Percentiles rank a stretch among this genome's conserved stretches.
Conservation (phyloP, 805 yeast genomes). For the Yarrowia yakushimensis region DNA sequence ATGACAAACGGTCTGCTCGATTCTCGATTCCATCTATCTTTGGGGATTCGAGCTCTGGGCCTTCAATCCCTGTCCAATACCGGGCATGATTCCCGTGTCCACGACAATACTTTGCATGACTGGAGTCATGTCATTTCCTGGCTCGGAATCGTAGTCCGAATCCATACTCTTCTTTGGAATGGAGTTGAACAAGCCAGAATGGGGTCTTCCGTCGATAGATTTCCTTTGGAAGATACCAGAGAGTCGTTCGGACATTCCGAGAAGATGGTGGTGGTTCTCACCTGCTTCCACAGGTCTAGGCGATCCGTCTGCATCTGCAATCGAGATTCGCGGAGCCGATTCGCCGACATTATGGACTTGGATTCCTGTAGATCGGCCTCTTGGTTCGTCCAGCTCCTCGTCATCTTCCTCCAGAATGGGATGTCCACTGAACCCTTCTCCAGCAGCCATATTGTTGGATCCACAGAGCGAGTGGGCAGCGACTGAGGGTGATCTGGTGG, state of each 20-base stretch:
- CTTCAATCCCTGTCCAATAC: conserved; percentile 10
- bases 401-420: neutral
- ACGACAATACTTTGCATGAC: conserved; percentile 23
- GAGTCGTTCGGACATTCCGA: conserved; percentile 8
- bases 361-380: neutral
- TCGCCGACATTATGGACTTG: neutral
- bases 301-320: neutral
- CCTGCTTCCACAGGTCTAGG: neutral
- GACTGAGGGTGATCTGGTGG: neutral
- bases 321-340: neutral
- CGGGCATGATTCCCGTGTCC: conserved; percentile 20
- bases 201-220: conserved; percentile 10
- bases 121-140: conserved; percentile 3
- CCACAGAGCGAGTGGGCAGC: conserved; percentile 3
- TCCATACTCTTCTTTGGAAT: neutral
- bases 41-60: neutral
- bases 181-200: neutral
- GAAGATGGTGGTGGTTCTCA: neutral
- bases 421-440: conserved; percentile 1
- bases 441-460: neutral
- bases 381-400: neutral
- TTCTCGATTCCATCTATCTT: neutral
- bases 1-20: too few species aligned
- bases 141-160: neutral
- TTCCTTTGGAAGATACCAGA: conserved; percentile 3